phyloP scores from a whole-genome alignment of 768 basidiomycete genomes.

The Trichaptum fuscoviolaceum region DNA sequence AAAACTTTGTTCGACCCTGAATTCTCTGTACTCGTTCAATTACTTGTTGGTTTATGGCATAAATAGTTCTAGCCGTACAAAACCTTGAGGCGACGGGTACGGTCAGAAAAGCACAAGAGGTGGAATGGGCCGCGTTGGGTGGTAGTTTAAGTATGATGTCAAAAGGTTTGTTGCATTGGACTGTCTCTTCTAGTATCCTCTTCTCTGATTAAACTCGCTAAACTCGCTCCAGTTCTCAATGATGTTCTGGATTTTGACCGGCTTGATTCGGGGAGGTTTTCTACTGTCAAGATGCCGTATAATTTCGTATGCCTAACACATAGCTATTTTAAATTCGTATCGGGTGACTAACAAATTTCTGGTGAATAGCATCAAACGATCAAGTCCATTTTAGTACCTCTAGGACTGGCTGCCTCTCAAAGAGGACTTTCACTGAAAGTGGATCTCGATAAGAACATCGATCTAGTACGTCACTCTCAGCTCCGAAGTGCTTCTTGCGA shows the following conservation, averaged over 20 bases:
- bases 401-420: slow-evolving; percentile 63
- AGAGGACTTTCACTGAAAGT: slow-evolving; percentile 62
- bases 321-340: background rate
- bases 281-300: slow-evolving; percentile 36
- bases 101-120: slow-evolving; percentile 22
- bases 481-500: background rate
- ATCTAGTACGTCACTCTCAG: slow-evolving; percentile 39
- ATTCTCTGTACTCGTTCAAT: background rate
- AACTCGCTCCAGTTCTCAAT: slow-evolving; percentile 24
- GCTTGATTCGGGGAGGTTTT: slow-evolving; percentile 33
- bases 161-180: slow-evolving; percentile 21
- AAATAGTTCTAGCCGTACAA: slow-evolving; percentile 33
- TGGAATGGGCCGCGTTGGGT: slow-evolving; percentile 35
- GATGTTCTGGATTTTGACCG: slow-evolving; percentile 29
- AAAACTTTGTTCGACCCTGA: background rate
- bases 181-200: background rate
- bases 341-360: background rate
- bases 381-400: slow-evolving; percentile 64
- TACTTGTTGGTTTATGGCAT: background rate
- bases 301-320: slow-evolving; percentile 20
- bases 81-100: slow-evolving; percentile 34
- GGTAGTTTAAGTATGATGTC: slow-evolving; percentile 28
- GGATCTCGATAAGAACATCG: slow-evolving; percentile 65
- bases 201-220: background rate
- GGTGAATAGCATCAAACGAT: slow-evolving; percentile 55